Percentiles rank a stretch among this genome's conserved stretches.
phyloP scores from a whole-genome alignment of 108 stramenopile species.

The Cafeteria roenbergensis region DNA sequence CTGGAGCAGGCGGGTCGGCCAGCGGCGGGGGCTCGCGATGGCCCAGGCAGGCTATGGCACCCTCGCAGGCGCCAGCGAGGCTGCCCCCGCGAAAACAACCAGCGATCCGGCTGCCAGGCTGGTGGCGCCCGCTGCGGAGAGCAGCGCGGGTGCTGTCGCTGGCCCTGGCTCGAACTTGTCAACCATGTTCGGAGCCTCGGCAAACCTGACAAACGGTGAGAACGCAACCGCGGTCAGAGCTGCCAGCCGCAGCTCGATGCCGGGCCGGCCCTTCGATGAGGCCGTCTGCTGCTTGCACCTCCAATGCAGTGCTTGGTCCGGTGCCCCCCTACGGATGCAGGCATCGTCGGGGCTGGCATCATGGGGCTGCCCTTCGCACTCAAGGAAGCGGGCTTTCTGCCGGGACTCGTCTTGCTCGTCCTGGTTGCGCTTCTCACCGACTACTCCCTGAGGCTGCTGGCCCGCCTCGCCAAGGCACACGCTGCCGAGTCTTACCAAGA shows the following conservation, averaged over 20 bases:
- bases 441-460: constrained; percentile 26
- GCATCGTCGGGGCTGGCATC: constrained; percentile 41
- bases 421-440: constrained; percentile 17
- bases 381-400: constrained; percentile 19
- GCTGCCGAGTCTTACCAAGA: constrained; percentile 33
- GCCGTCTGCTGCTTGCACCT: too few relatives aligned
- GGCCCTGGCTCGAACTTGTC: not conserved
- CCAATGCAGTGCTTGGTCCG: too few relatives aligned
- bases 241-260: too few relatives aligned
- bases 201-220: not conserved
- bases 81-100: not conserved
- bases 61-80: not conserved
- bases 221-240: too few relatives aligned
- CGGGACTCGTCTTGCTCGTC: constrained; percentile 10
- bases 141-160: not conserved
- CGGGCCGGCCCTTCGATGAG: too few relatives aligned
- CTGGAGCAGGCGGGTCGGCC: too few relatives aligned
- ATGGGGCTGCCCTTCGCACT: constrained; percentile 38
- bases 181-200: not conserved
- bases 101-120: not conserved
- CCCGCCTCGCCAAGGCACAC: constrained; percentile 17
- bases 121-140: not conserved
- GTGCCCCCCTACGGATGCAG: too few relatives aligned
- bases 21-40: too few relatives aligned
- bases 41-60: too few relatives aligned